Evolutionary conservation across 805 yeast species (phyloP), one percentile per base, ranked within the genome.

Genomic region (Candida krabiensis): DNA sequence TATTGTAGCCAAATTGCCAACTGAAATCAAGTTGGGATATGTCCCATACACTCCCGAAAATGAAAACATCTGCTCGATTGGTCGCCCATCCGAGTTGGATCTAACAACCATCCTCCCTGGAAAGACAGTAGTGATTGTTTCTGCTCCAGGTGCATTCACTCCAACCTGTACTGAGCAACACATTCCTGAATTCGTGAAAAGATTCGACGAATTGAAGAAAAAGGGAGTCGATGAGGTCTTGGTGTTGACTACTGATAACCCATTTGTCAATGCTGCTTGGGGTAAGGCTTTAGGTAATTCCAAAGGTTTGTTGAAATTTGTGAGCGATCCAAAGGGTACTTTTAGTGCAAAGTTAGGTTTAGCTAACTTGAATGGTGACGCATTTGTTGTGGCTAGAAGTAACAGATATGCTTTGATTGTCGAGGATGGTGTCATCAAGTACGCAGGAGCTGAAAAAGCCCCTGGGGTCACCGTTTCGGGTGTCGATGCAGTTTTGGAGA

Each of bases 401-500:
- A 69, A 71, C 47, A 77, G 96, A 66, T 86, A 79, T 65, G 88
- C 91, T 30, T 66, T 83, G 41, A 69, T 88, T 45, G 79, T 85
- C 37, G 80, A 78, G 36, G 55, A 61, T 30, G 64, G 64, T 23
- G 41, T 42, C 15, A 50, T 63, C 38, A 44, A 46, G 25, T 64
- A 65, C 40, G 37, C 52, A 13, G 79, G 74, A 46, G 62, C 60
- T 43, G 82, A 76, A 60, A 56, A 66, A 9, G 66, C 62, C 24
- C 41, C 33, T 30, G 75, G 59, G 29, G 75, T 73, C 33, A 53
- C 65, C 30, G 74, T 69, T 37, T 68, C 75, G 39, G 70, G 75
- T 25, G 61, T 52, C 37, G 75, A 74, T 29, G 71, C 77, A 19
- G 69, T 73, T 28, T 31, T 55, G 32, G 46, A 41, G 31, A 33